phyloP scores from a whole-genome alignment of 1,284 basidiomycete genomes.

The Rhodotorula sp. region DNA sequence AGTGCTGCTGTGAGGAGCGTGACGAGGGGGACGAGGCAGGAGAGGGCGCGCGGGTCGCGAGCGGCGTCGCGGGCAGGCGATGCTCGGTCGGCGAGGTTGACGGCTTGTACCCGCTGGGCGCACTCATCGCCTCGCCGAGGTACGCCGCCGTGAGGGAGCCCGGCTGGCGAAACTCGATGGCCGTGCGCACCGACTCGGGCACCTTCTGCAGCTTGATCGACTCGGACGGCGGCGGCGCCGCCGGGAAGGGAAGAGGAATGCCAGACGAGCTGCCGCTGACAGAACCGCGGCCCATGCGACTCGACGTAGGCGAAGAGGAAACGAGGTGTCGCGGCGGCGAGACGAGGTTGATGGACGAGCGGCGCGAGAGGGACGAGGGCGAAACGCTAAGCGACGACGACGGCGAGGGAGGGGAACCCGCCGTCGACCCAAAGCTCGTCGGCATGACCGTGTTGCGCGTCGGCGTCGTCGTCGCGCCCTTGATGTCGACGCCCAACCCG shows the following conservation, averaged over 20 bases:
- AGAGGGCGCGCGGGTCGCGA: slow-evolving; percentile 37
- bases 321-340: slow-evolving; percentile 29
- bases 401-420: slow-evolving; percentile 34
- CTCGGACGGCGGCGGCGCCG: slow-evolving; percentile 38
- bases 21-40: slow-evolving; percentile 28
- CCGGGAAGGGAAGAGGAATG: slow-evolving; percentile 32
- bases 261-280: slow-evolving; percentile 7
- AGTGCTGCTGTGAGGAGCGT: slow-evolving; percentile 11
- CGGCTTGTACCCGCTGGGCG: slow-evolving; percentile 8
- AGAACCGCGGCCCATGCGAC: slow-evolving; percentile 10
- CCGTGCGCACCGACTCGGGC: slow-evolving; percentile 39
- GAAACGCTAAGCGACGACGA: slow-evolving; percentile 35
- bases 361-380: slow-evolving; percentile 38
- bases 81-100: slow-evolving; percentile 12
- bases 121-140: slow-evolving; percentile 19
- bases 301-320: slow-evolving; percentile 30
- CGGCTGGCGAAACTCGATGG: slow-evolving; percentile 38
- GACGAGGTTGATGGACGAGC: slow-evolving; percentile 36
- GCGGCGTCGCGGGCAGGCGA: slow-evolving; percentile 32
- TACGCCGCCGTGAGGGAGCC: slow-evolving; percentile 4
- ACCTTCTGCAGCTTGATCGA: slow-evolving; percentile 43
- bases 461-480: slow-evolving; percentile 8
- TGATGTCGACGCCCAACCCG: slow-evolving; percentile 9
- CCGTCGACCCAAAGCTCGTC: slow-evolving; percentile 48
- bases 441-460: slow-evolving; percentile 1